Evolutionary conservation across 257 asterid genomes (phyloP), one percentile per base, ranked within the genome.

Genomic region (Solanum ahanhuiri): DNA sequence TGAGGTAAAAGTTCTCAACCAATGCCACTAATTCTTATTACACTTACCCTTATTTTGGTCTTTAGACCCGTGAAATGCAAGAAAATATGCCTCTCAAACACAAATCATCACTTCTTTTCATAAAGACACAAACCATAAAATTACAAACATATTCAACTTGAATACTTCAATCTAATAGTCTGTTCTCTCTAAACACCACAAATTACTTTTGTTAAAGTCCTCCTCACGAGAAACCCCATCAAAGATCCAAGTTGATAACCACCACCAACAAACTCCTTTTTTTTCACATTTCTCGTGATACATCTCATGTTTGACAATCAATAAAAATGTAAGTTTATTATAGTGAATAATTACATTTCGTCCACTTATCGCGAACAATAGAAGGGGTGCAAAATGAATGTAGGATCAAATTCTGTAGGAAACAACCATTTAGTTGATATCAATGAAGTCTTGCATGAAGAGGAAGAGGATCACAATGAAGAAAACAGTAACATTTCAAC

Each of bases 361-460:
- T 81, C 43, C 3, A 28, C 18, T 28, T 48, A 30, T 28, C 20
- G 67, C 1, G 20, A 37, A 76, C 81, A 20, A 51, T 12, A 23
- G 48, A 54, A 20, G 5, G 41, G 48, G n/a, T 37, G 10, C 54
- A 84, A 83, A 88, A 94, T 92, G 95, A 93, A 94, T 69, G 88
- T 83, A 89, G 87, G 87, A 89, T 87, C 91, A 87, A 77, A 86
- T 86, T 66, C 93, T 79, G 86, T 87, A 25, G 91, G 86, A 54
- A 85, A 91, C 18, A 85, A 91, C 6, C 95, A 92, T 76, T 91
- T 92, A 2, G 93, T 96, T 20, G 98, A 96, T 58, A 95, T 96
- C 84, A 96, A 90, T 25, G 98, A 94, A 88, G 93, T 87, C 9
- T 45, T 88, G n/a, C 93, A 81, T 0, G 95, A 92, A 77, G 93